phyloP scores from a whole-genome alignment of 73 alveolate species.

The Paramecium sexaurelia region DNA sequence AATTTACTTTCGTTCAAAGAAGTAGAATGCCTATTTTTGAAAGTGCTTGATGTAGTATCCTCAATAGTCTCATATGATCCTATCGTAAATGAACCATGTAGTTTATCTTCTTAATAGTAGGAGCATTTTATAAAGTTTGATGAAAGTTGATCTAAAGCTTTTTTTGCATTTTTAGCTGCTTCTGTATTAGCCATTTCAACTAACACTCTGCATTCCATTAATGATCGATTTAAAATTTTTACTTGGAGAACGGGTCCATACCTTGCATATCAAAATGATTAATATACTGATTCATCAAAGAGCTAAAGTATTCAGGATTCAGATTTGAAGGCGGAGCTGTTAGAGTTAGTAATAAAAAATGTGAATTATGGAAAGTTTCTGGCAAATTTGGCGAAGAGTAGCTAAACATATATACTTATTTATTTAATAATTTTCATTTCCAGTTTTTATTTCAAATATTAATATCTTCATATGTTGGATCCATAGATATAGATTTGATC shows the following conservation, averaged over 20 bases:
- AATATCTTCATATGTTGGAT: too few relatives aligned
- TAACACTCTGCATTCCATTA: conserved; percentile 11
- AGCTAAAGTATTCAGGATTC: conserved; percentile 35
- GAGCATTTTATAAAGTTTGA: conserved; percentile 44
- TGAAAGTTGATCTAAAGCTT: conserved; percentile 54
- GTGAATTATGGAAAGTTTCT: conserved; percentile 24
- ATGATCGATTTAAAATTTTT: neutral
- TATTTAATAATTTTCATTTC: conserved; percentile 29
- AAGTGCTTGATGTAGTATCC: conserved; percentile 36
- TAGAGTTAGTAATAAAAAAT: neutral
- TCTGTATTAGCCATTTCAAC: conserved; percentile 35
- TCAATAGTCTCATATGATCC: conserved; percentile 54
- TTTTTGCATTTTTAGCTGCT: conserved; percentile 51
- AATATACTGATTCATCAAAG: neutral
- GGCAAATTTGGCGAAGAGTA: conserved; percentile 52
- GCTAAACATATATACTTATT: conserved; percentile 41
- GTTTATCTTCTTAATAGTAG: conserved; percentile 22
- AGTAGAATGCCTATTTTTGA: neutral
- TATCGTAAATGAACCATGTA: neutral
- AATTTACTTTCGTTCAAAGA: conserved; percentile 38
- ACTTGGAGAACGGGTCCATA: conserved; percentile 38
- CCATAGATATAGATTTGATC: neutral
- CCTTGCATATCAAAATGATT: neutral
- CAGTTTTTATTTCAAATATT: neutral
- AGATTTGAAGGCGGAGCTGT: conserved; percentile 51